Evolutionary conservation across 805 yeast genomes (phyloP), one percentile per base, ranked within the genome.

Genomic region (Lipomyces japonicus): DNA sequence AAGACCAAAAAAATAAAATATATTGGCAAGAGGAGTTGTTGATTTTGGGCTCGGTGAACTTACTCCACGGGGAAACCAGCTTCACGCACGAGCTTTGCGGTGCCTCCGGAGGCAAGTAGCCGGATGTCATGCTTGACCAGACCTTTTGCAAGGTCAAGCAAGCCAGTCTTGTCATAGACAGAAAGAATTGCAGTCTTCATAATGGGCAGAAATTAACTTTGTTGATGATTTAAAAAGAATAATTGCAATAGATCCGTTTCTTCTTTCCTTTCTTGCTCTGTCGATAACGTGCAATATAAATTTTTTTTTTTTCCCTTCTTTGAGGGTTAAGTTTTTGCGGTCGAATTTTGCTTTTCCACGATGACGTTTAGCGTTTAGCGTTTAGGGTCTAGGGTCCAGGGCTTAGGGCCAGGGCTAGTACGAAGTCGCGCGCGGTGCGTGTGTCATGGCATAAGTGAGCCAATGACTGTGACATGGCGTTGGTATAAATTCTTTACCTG

Each of bases 111-210:
- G 45, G 97, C 98, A 51, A 93, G 77, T 58, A 93, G 81, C 64
- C 97, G 82, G 60, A 93, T 96, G 58, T 88, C 80, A 71, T 88
- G 85, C 62, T 84, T 84, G 56, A 79, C 84, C 52, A 93, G 79
- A 42, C 98, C 98, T 74, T 93, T 93, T 61, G 97, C 97, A 60
- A 93, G 78, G 70, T 93, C 98, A 63, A 93, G 74, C 59, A 93
- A 75, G 39, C 98, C 98, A 50, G 98, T 93, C 72, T 93, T 93
- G 75, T 93, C 96, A 73, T 93, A 90, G 57, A 93, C 98, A 22
- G 97, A 91, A 61, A 93, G 76, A 65, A 93, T 93, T 42, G 98
- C 98, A 55, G 96, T 93, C 71, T 85, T 84, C 57, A 46, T 42
- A 14, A 35, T 32, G 21, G 37, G n/a, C n/a, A n/a, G n/a, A n/a